Evolutionary conservation across 768 basidiomycete genomes (phyloP).

Genomic region (Termitomyces sp.): DNA sequence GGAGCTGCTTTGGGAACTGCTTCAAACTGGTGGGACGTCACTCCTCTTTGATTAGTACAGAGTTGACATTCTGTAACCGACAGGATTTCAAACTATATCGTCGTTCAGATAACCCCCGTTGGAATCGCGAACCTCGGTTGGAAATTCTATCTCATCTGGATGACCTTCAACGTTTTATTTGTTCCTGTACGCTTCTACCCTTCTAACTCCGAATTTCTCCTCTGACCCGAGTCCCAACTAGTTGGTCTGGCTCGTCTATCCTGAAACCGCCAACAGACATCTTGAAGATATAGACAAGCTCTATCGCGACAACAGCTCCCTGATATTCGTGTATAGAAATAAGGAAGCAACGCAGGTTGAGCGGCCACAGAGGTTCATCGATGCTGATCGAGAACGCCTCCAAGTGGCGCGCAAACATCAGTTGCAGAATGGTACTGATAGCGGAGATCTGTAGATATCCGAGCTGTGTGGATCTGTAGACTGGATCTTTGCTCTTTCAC

Average conservation of each 20-base stretch:
- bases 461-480: background rate
- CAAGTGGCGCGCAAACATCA: constrained; percentile 5
- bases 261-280: constrained; percentile 46
- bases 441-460: background rate
- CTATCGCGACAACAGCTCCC: constrained; percentile 39
- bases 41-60: background rate
- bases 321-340: constrained; percentile 38
- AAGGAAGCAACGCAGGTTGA: constrained; percentile 40
- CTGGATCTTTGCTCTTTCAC: background rate
- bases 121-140: constrained; percentile 45
- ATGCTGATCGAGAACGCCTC: constrained; percentile 29
- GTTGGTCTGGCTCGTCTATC: constrained; percentile 45
- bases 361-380: constrained; percentile 40
- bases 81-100: constrained; percentile 48
- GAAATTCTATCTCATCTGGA: constrained; percentile 49
- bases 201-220: background rate
- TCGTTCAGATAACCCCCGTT: constrained; percentile 45
- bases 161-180: constrained; percentile 43
- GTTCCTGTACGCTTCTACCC: constrained; percentile 33
- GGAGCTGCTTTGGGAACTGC: constrained; percentile 46
- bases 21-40: constrained; percentile 36
- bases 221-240: constrained; percentile 9
- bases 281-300: constrained; percentile 47
- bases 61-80: background rate
- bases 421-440: background rate